A percentile compares a stretch with the other conserved stretches of the same genome.
Evolutionary conservation across 2,329 filamentous ascomycete genomes (phyloP).

Genomic region (Monosporascus ibericus): DNA sequence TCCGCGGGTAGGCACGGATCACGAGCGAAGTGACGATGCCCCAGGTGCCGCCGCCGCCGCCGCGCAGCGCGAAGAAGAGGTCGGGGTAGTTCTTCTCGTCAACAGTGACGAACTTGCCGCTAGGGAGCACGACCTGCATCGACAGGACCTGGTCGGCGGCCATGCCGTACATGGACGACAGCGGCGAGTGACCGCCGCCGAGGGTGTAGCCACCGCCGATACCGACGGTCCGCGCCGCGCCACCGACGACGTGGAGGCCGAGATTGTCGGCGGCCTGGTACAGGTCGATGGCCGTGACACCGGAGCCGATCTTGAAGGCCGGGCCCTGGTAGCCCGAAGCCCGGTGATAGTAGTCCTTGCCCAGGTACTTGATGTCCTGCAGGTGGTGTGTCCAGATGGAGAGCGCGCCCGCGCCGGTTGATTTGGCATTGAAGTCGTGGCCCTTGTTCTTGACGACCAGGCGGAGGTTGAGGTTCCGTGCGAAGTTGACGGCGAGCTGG

Average conservation of each 20-base stretch:
- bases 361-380: conserved; percentile 23
- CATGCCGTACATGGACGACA: conserved; percentile 40
- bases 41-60: conserved; percentile 37
- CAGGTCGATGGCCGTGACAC: conserved; percentile 45
- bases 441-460: conserved; percentile 46
- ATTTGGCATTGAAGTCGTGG: conserved; percentile 42
- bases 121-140: conserved; percentile 41
- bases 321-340: conserved; percentile 27
- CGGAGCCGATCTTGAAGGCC: conserved; percentile 51
- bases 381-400: conserved; percentile 31
- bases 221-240: conserved; percentile 46
- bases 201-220: conserved; percentile 37
- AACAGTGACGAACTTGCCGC: conserved; percentile 35
- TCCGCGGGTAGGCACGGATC: conserved; percentile 27
- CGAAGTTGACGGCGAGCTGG: conserved; percentile 41
- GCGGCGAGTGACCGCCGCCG: conserved; percentile 47
- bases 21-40: conserved; percentile 35
- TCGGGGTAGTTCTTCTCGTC: conserved; percentile 36
- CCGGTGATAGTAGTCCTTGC: conserved; percentile 20
- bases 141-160: conserved; percentile 43
- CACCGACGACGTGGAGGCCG: conserved; percentile 44
- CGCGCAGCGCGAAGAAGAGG: conserved; percentile 44
- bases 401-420: conserved; percentile 29
- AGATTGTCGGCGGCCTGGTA: conserved; percentile 42
- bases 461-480: conserved; percentile 38